These are phyloP conservation scores for Ceratocystis diversiconidia DNA, from an alignment of 2,329 filamentous ascomycete genomes.

Conservation along the genomic window DNA sequence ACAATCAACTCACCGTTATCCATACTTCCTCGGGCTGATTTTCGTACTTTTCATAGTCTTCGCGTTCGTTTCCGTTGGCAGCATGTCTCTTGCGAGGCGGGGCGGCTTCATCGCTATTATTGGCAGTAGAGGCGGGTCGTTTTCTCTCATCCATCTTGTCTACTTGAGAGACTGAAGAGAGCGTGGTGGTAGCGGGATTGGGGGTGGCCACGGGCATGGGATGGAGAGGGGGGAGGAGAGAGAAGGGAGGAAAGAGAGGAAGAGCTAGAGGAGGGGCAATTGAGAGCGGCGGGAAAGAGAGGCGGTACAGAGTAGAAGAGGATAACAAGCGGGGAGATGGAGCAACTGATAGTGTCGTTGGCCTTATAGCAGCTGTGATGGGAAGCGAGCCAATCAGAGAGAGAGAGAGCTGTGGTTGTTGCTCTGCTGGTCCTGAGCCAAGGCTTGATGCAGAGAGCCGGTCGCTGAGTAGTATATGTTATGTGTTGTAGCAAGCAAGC, in stretches of 20 bases:
- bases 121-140: constrained; percentile 57
- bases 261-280: background rate
- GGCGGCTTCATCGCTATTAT: constrained; percentile 66
- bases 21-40: constrained; percentile 46
- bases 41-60: constrained; percentile 39
- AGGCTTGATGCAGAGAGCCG: too few relatives aligned
- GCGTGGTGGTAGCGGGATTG: constrained; percentile 48
- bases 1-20: constrained; percentile 45
- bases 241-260: constrained; percentile 6
- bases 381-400: background rate
- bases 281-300: background rate
- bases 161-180: constrained; percentile 65
- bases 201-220: constrained; percentile 80
- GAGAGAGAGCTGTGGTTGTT: background rate
- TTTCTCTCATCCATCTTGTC: constrained; percentile 90
- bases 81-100: constrained; percentile 88
- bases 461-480: too few relatives aligned
- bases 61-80: constrained; percentile 58
- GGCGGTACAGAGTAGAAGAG: too few relatives aligned
- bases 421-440: too few relatives aligned
- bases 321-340: too few relatives aligned
- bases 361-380: background rate
- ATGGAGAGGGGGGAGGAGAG: constrained; percentile 34
- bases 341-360: too few relatives aligned
- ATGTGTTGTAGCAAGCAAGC: background rate